Base-by-base conservation (phyloP, 140 eudicot genomes). In the Flaveria floridana region DNA sequence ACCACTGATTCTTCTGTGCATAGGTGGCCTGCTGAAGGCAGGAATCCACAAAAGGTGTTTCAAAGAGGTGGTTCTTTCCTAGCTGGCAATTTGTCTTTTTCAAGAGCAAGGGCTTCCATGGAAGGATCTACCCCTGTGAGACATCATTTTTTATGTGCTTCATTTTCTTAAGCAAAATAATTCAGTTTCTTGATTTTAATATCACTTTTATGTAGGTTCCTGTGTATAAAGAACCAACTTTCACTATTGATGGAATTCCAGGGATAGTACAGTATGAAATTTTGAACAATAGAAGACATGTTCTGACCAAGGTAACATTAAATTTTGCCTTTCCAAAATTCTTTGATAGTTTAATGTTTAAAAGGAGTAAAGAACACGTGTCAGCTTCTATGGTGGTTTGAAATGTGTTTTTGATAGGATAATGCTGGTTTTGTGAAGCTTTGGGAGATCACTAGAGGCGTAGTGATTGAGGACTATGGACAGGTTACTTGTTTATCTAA, bases 81-180 rank as follows among this genome's bases (percentile, higher is more conserved):
- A 85, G 99, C 99, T 77, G 99, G 99, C 51, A 94, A 90, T 79
- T 80, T 94, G 84, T 94, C 99, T 10, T 94, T 94, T 86, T 90
- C 99, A 66, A 85, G 97, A 76, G 99, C 97, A 71, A 80, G 97
- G 76, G 95, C 90, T 79, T 94, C 99, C 61, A 76, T 94, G 46
- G 99, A 94, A 84, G 99, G 99, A 73, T 86, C 99, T 52, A 85
- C 90, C 37, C 99, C 97, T 75, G 99, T 94, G 82, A 90, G 99
- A 15, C 42, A 41, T 66, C 28, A 39, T 66, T 64, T 21, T 37
- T n/a, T 37, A 65, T n/a, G 65, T 15, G 19, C 12, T 15, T 58
- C 9, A 26, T 42, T 53, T 68, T n/a, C 13, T 14, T 11, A 67
- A 25, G 5, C 23, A 66, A 58, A 13, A 14, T 15, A 0, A 30